Base-by-base conservation (phyloP, 768 basidiomycete genomes). In the Tulasnella sp. region DNA sequence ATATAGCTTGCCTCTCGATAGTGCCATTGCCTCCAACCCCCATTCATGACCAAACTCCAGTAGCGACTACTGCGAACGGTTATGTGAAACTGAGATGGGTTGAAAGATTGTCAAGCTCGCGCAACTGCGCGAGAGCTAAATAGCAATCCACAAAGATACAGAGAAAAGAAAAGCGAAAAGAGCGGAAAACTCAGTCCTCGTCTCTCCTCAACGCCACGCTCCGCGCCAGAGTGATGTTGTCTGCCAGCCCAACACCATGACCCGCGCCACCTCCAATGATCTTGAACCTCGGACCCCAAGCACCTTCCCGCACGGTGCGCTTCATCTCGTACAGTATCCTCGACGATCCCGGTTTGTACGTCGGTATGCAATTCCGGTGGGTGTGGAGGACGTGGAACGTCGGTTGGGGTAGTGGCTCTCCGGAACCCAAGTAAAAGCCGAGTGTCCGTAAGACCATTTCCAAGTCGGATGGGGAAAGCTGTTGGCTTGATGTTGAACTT, bases 361-460 rank as follows among this genome's bases (percentile, higher is more conserved):
- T 92, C 27, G 97, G 96, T 77, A 98, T 98, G 83, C 95, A 95
- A 27, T 88, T 84, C 31, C 83, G 82, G 78, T 96, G 91, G 16
- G 88, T 82, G 84, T 88, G 88, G 36, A 90, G 85, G 36, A 86
- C 87, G 82, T 88, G 88, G 75, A 88, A 86, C 0, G 91, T 83
- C 3, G 94, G 93, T 4, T 86, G 82, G 0, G 93, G 93, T 3
- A 92, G 85, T 5, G 83, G 80, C 42, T 79, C 83, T 18, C 36
- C 62, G 14, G 62, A 10, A 18, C 86, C 85, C 9, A 92, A 85
- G 75, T 92, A 90, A 38, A 83, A 38, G 14, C 40, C 79, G 19
- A 76, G 81, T 7, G 81, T 79, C 24, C 79, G 46, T 38, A 81
- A 39, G 62, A 75, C 27, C 34, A 71, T 78, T 12, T 76, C 62